Percentiles rank a stretch among this genome's conserved stretches.
Conservation (phyloP, 805 yeast genomes). For the Candida ficus region DNA sequence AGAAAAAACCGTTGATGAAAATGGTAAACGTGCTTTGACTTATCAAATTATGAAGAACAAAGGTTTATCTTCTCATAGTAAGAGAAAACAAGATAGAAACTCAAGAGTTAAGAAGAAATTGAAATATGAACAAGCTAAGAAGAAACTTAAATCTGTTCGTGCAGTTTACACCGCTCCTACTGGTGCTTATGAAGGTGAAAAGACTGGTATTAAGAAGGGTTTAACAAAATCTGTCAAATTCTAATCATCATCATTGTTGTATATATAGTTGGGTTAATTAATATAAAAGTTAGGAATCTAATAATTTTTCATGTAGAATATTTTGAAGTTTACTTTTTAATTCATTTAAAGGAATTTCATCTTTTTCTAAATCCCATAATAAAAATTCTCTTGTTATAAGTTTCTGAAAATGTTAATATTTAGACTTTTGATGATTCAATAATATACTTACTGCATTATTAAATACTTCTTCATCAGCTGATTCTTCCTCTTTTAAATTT, state of each 20-base stretch:
- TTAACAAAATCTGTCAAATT: slow-evolving; percentile 83
- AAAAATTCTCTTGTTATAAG: slow-evolving; percentile 14
- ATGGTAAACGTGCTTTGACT: slow-evolving; percentile 91
- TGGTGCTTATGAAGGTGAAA: slow-evolving; percentile 88
- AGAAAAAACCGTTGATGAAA: slow-evolving; percentile 55
- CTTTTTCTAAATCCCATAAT: slow-evolving; percentile 17
- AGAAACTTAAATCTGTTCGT: slow-evolving; percentile 86
- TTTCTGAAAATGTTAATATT: slow-evolving; percentile 4
- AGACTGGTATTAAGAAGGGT: slow-evolving; percentile 96
- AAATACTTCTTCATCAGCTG: not conserved
- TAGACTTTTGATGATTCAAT: no score
- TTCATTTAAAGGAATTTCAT: not conserved
- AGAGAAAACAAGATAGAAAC: slow-evolving; percentile 91
- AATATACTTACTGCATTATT: slow-evolving; percentile 5
- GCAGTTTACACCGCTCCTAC: slow-evolving; percentile 73
- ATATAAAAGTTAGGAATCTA: not conserved
- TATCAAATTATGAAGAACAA: slow-evolving; percentile 94
- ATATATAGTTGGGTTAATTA: not conserved
- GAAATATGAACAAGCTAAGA: slow-evolving; percentile 91
- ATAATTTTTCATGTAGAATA: not conserved
- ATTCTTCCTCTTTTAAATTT: slow-evolving; percentile 6
- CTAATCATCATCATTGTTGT: slow-evolving; percentile 4
- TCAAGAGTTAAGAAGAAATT: slow-evolving; percentile 97
- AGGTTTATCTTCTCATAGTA: slow-evolving; percentile 90
- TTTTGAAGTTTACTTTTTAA: not conserved